Evolutionary conservation across 176 grass and related monocot species (phyloP).

Genomic region (Eragrostis curvula): DNA sequence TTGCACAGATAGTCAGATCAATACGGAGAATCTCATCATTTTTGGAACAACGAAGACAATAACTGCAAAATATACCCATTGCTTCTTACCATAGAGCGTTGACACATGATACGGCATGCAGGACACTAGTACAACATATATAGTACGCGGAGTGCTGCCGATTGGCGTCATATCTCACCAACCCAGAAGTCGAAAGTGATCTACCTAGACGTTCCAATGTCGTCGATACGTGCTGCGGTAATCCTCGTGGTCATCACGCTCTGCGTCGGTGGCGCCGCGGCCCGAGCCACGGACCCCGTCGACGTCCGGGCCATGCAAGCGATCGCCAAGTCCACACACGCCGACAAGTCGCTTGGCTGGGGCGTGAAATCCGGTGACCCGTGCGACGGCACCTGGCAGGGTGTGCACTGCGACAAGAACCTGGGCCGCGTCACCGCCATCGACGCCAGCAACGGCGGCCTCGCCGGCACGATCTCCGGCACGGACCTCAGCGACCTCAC

Average conservation of each 20-base stretch:
- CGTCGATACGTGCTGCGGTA: not conserved
- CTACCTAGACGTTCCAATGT: not conserved
- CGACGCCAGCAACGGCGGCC: slow-evolving; percentile 26
- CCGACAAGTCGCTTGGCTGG: slow-evolving; percentile 23
- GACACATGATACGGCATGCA: too few species aligned
- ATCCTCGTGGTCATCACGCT: not conserved
- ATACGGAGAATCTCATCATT: too few species aligned
- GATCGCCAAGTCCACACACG: slow-evolving; percentile 6
- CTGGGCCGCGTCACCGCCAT: slow-evolving; percentile 14
- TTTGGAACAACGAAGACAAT: too few species aligned
- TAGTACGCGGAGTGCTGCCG: too few species aligned
- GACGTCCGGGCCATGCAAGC: slow-evolving; percentile 27
- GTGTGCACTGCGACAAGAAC: not conserved
- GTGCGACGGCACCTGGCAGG: slow-evolving; percentile 26
- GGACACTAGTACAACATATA: too few species aligned
- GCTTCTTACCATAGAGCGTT: too few species aligned
- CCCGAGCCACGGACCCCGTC: not conserved
- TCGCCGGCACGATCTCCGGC: slow-evolving; percentile 1
- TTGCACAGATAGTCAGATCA: too few species aligned
- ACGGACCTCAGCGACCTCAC: slow-evolving; percentile 16
- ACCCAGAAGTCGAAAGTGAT: too few species aligned
- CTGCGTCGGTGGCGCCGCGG: not conserved
- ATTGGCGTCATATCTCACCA: too few species aligned
- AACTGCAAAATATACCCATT: too few species aligned
- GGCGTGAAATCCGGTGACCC: slow-evolving; percentile 15